Conservation (phyloP, 169 alveolate genomes). For the Eimeria maxima region DNA sequence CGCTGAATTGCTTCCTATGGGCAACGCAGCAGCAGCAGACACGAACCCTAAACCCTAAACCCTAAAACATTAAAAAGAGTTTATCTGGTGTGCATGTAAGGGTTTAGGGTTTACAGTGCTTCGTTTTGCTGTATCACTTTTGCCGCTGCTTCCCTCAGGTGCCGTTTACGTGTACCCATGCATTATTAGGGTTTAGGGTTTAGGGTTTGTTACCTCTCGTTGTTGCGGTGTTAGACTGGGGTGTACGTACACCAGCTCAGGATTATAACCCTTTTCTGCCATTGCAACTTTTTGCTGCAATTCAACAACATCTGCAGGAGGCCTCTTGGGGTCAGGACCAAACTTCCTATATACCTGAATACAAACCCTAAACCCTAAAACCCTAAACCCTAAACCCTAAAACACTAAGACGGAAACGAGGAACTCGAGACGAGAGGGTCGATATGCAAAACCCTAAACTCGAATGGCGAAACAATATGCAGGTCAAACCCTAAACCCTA, state of each 20-base stretch:
- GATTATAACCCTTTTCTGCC: slow-evolving; percentile 11
- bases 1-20: background rate
- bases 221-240: slow-evolving; percentile 14
- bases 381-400: too few species aligned
- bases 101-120: too few species aligned
- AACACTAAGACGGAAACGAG: too few species aligned
- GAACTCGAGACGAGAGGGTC: too few species aligned
- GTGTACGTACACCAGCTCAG: slow-evolving; percentile 31
- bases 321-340: slow-evolving; percentile 25
- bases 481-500: too few species aligned
- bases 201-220: background rate
- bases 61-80: too few species aligned
- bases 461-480: too few species aligned
- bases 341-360: slow-evolving; percentile 3
- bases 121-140: background rate
- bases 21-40: too few species aligned
- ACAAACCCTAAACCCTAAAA: background rate
- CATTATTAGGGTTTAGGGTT: slow-evolving; percentile 3
- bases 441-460: too few species aligned
- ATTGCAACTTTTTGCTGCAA: slow-evolving; percentile 28
- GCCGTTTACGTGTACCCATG: too few species aligned
- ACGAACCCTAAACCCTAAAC: too few species aligned
- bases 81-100: too few species aligned
- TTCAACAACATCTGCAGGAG: slow-evolving; percentile 32
- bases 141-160: background rate